Evolutionary conservation across 2,329 filamentous ascomycete genomes (phyloP), one percentile per base, ranked within the genome.

Genomic region (Fusarium chuoi): DNA sequence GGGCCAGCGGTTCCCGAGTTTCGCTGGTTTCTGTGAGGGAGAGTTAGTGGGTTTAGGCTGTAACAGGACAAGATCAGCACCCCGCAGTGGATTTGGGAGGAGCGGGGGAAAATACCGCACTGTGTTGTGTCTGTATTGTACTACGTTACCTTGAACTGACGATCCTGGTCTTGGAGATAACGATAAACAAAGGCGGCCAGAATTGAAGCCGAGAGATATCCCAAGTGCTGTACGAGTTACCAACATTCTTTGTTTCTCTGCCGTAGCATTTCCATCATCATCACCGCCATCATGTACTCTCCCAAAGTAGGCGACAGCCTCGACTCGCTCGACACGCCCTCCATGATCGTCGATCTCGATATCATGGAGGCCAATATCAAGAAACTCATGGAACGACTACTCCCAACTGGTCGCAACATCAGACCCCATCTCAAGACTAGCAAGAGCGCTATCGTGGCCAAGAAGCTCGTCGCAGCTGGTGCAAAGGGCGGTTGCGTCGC

Each of bases 321-420:
- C 26, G 39, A 67, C 10, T 49, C 55, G 26, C 85, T 89, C 48
- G 87, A 89, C 75, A 89, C 87, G 0, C 87, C 87, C 2, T 88
- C 86, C 59, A 89, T 89, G 86, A 83, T 89, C 49, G 87, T 88
- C 51, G 84, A 89, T 58, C 82, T 89, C 15, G 83, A 86, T 63
- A 78, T 86, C 8, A 87, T 88, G 85, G 86, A 89, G 65, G 71
- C 79, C 71, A 89, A 89, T 77, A 85, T 89, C 70, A 69, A 80
- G 17, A 86, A 84, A 39, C 81, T 88, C 17, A 83, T 88, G 77
- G 74, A 76, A 18, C 80, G 78, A 13, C 83, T 89, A 1, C 79
- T 86, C 0, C 85, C 86, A 0, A 68, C 64, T 12, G 85, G 85
- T 1, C 73, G 84, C 28, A 78, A 80, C 3, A 62, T 76, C 12